phyloP scores from a whole-genome alignment of 768 basidiomycete species.

The Russula dissimulans region DNA sequence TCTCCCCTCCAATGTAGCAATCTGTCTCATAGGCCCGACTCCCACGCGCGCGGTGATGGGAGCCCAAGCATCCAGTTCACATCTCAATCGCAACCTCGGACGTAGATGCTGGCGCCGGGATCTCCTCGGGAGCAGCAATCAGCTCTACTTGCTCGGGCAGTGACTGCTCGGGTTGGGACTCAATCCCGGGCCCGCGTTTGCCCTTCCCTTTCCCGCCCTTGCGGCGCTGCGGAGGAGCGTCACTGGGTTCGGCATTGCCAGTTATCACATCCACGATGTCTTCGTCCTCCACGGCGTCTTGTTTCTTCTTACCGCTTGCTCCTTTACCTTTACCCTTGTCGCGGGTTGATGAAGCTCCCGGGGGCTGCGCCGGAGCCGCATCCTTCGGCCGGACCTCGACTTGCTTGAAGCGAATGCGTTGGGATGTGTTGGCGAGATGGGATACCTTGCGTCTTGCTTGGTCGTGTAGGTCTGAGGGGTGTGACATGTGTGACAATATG shows the following conservation, averaged over 20 bases:
- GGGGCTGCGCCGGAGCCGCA: background rate
- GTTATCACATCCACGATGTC: constrained; percentile 9
- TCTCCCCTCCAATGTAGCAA: background rate
- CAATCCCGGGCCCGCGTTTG: background rate
- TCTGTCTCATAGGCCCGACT: background rate
- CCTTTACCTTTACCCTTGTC: constrained; percentile 5
- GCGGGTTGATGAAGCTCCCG: background rate
- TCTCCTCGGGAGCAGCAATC: background rate
- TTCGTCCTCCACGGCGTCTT: background rate
- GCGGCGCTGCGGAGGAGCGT: background rate
- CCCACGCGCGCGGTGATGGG: background rate
- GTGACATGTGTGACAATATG: background rate
- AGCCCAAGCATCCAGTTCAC: background rate
- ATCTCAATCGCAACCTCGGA: background rate
- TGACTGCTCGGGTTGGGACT: background rate
- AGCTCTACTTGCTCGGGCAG: background rate
- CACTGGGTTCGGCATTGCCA: constrained; percentile 2
- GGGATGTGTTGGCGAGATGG: constrained; percentile 53
- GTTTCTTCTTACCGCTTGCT: background rate
- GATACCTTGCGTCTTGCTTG: constrained; percentile 41
- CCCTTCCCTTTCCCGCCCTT: background rate
- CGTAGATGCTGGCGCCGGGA: background rate
- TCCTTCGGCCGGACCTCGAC: constrained; percentile 46
- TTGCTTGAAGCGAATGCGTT: constrained; percentile 66
- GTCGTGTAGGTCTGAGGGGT: constrained; percentile 34